Conservation (phyloP, 768 basidiomycete species). For the Brasilioporus rufonigricans region DNA sequence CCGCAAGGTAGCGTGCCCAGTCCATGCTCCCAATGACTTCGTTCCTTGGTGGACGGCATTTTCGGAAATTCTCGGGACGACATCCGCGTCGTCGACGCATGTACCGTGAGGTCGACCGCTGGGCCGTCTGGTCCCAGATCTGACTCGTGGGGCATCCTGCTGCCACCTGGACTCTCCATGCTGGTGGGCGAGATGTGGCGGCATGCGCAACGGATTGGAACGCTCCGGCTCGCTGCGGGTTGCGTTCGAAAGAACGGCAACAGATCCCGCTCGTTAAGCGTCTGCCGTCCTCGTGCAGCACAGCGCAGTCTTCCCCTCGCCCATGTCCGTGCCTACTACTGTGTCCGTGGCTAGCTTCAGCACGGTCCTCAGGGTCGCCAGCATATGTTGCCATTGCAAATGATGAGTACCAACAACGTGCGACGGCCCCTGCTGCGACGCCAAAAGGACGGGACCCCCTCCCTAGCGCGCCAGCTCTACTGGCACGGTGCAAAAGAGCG, state of each 20-base stretch:
- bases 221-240: conserved; percentile 86
- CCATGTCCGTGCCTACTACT: conserved; percentile 9
- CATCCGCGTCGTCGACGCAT: not conserved
- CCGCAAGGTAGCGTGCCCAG: conserved; percentile 63
- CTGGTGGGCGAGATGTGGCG: conserved; percentile 35
- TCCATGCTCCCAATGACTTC: conserved; percentile 61
- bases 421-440: too few relatives aligned
- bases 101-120: not conserved
- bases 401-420: conserved; percentile 26
- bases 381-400: conserved; percentile 74
- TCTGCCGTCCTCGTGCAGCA: conserved; percentile 66
- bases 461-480: too few relatives aligned
- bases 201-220: conserved; percentile 78
- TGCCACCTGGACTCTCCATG: conserved; percentile 21
- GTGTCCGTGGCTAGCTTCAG: not conserved
- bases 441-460: too few relatives aligned
- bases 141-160: conserved; percentile 35
- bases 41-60: conserved; percentile 37
- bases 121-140: conserved; percentile 24
- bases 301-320: not conserved
- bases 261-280: conserved; percentile 91
- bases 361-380: conserved; percentile 22
- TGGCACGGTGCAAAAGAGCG: conserved; percentile 99
- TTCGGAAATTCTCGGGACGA: conserved; percentile 18
- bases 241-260: conserved; percentile 88